Conservation (phyloP, 345 rosid genomes). For the Lumnitzera racemosa region DNA sequence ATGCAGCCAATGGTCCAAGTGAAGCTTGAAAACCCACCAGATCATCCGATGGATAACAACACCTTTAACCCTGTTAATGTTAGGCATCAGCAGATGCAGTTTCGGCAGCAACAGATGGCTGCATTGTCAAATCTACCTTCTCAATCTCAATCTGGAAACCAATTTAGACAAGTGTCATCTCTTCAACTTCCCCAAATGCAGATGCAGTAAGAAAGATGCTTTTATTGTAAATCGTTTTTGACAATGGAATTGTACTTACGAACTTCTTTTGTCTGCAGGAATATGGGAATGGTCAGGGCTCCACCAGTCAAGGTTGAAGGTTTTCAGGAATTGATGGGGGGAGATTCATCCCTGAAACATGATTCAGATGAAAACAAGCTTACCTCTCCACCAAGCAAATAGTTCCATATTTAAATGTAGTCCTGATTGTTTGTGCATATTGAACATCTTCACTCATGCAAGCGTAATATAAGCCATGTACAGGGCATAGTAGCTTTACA, state of each 20-base stretch:
- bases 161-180: constrained; percentile 58
- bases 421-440: too few relatives aligned
- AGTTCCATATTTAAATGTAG: constrained; percentile 4
- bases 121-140: constrained; percentile 56
- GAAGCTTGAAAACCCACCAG: constrained; percentile 66
- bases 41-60: constrained; percentile 53
- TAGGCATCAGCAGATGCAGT: constrained; percentile 54
- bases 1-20: constrained; percentile 73
- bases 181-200: constrained; percentile 73
- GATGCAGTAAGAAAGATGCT: constrained; percentile 49
- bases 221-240: not conserved
- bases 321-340: constrained; percentile 89
- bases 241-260: constrained; percentile 4
- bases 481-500: too few relatives aligned
- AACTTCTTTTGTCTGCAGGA: constrained; percentile 35
- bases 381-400: constrained; percentile 62
- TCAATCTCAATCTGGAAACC: constrained; percentile 60
- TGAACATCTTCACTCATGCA: too few relatives aligned
- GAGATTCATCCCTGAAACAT: constrained; percentile 62
- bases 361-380: constrained; percentile 70
- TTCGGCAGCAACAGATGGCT: constrained; percentile 65
- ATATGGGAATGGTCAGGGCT: constrained; percentile 58
- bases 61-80: constrained; percentile 46
- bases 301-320: constrained; percentile 93
- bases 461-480: too few relatives aligned